A percentile compares a stretch with the other conserved stretches of the same genome.
Evolutionary conservation across 2,329 filamentous ascomycete species (phyloP).

Genomic region (Aspergillus terreus): DNA sequence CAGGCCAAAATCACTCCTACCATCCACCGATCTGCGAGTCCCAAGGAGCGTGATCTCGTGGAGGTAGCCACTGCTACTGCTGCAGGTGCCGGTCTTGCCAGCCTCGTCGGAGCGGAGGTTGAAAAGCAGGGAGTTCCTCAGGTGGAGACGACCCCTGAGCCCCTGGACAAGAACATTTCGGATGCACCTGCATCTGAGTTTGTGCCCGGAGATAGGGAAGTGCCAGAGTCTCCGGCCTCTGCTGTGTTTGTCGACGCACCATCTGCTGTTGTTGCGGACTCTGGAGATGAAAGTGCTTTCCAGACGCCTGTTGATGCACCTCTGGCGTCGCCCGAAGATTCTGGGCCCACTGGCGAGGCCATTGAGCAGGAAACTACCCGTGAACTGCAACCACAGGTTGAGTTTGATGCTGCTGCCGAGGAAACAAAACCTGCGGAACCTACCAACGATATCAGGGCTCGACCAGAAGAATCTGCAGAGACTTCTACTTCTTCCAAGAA

Average conservation of each 20-base stretch:
- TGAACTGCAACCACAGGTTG: background rate
- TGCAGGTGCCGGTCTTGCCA: background rate
- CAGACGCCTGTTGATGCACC: background rate
- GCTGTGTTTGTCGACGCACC: background rate
- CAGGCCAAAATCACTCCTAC: background rate
- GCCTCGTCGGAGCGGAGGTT: background rate
- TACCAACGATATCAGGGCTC: background rate
- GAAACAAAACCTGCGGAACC: background rate
- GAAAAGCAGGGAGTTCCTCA: background rate
- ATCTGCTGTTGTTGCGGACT: background rate
- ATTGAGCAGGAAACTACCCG: too few species aligned
- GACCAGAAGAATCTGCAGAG: conserved; percentile 10
- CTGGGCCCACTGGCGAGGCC: too few species aligned
- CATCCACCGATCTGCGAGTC: background rate
- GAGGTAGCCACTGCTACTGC: background rate
- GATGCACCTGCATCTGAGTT: background rate
- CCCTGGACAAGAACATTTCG: background rate
- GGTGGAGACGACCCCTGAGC: background rate
- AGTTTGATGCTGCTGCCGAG: background rate
- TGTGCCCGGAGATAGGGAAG: background rate
- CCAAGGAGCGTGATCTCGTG: background rate
- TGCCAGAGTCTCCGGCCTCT: background rate
- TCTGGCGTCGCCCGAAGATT: background rate
- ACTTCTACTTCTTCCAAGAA: conserved; percentile 20
- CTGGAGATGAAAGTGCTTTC: background rate